Evolutionary conservation across 2,329 filamentous ascomycete genomes (phyloP), one percentile per base, ranked within the genome.

Genomic region (Penicillium rolfsii): DNA sequence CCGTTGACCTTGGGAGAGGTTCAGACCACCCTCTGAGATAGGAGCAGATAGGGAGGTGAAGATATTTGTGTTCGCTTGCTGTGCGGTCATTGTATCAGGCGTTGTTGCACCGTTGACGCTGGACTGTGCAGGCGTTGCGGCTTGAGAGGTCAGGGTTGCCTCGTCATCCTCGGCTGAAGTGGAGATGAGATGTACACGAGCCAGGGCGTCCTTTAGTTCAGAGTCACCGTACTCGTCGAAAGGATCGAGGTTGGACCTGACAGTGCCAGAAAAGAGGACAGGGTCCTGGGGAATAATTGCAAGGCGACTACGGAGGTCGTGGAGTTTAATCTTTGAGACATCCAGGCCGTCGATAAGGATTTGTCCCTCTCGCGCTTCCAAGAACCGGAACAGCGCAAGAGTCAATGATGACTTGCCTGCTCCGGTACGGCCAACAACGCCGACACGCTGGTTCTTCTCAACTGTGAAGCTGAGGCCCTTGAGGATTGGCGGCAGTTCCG

Each of bases 271-370:
- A 77, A 95, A 94, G 6, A 95, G 82, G 1, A 93, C 90, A 0
- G 91, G 91, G 66, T 94, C 91, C 77, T 93, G 89, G 1, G 91
- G 91, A 57, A 95, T 94, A 66, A 95, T 93, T 40, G 90, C 89
- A 0, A 95, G 77, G 0, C 90, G 83, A n/a, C 86, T 88, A 26
- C 91, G 85, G 11, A 95, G 80, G 58, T 89, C 86, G 58, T 89
- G 65, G 5, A 71, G 63, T 26, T 62, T 68, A 26, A 73, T 67
- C n/a, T 63, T 67, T 1, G 67, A 88, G 55, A 93, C 90, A 55
- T 74, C 69, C 2, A 74, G 24, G 2, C 71, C 72, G 49, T 76
- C 73, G 8, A 77, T 72, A 22, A 68, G 41, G 8, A 76, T 72
- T 1, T 60, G 57, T 0, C 74, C 74, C 2, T 61, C 45, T 2